These are phyloP conservation scores for Cephaloascus albidus DNA, from an alignment of 805 yeast genomes.

Conservation along the genomic window DNA sequence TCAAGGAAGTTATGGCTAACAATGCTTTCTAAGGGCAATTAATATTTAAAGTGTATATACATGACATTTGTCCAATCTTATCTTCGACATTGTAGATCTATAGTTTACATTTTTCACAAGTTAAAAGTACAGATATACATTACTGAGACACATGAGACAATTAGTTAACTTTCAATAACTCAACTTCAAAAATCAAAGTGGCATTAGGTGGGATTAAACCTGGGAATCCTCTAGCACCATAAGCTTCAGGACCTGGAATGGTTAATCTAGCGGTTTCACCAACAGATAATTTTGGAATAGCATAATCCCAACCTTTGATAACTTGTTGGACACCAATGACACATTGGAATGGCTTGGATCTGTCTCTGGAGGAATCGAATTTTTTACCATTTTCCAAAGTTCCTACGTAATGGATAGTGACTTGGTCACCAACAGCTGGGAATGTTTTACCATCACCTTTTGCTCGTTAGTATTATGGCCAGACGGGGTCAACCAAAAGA, in stretches of 20 bases:
- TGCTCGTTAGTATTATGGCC: conserved; percentile 6
- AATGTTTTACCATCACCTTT: conserved; percentile 82
- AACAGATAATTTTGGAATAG: conserved; percentile 82
- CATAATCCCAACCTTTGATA: conserved; percentile 94
- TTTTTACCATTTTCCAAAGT: conserved; percentile 92
- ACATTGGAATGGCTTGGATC: conserved; percentile 93
- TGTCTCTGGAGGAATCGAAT: conserved; percentile 91
- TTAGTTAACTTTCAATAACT: conserved; percentile 49
- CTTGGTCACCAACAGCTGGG: conserved; percentile 82
- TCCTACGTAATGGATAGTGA: conserved; percentile 93
- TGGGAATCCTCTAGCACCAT: conserved; percentile 93
- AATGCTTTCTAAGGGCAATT: too few relatives aligned
- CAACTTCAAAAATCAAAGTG: conserved; percentile 81
- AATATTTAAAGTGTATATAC: too few relatives aligned
- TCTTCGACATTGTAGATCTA: too few relatives aligned
- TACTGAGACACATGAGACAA: too few relatives aligned
- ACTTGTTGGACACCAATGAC: conserved; percentile 94
- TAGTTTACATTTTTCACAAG: too few relatives aligned
- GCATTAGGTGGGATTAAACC: conserved; percentile 96
- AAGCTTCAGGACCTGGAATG: conserved; percentile 89
- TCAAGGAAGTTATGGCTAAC: conserved; percentile 50
- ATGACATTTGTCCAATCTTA: too few relatives aligned
- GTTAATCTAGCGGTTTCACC: conserved; percentile 92
- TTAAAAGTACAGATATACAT: too few relatives aligned
- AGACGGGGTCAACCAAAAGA: neutral